Evolutionary conservation across 495 filamentous ascomycete species (phyloP).

Genomic region (Podospora bellae-mahoneyi): DNA sequence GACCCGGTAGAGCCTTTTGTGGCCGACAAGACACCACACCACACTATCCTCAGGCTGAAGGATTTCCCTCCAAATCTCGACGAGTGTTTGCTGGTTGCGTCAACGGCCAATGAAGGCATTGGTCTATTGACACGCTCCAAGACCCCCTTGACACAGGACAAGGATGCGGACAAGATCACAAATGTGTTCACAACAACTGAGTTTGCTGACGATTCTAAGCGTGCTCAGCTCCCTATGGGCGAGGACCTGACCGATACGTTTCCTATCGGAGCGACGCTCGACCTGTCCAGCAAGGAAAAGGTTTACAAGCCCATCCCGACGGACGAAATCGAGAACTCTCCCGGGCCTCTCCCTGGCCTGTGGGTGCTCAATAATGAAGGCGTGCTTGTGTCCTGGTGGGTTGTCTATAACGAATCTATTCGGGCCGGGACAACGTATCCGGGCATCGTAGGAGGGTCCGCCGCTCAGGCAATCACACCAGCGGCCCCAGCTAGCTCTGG

Average conservation of each 20-base stretch:
- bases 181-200: slow-evolving; percentile 70
- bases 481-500: slow-evolving; percentile 24
- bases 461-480: slow-evolving; percentile 31
- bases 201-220: slow-evolving; percentile 70
- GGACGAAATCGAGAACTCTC: slow-evolving; percentile 68
- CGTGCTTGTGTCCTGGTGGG: slow-evolving; percentile 80
- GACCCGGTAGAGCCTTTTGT: slow-evolving; percentile 70
- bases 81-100: slow-evolving; percentile 76
- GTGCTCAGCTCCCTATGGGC: slow-evolving; percentile 70
- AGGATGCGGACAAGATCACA: slow-evolving; percentile 55
- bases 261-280: slow-evolving; percentile 74
- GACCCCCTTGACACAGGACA: slow-evolving; percentile 57
- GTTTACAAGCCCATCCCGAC: slow-evolving; percentile 72
- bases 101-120: slow-evolving; percentile 74
- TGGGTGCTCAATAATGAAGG: slow-evolving; percentile 89
- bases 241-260: slow-evolving; percentile 64
- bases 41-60: slow-evolving; percentile 69
- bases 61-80: slow-evolving; percentile 74
- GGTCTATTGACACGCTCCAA: slow-evolving; percentile 71
- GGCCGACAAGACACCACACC: slow-evolving; percentile 64
- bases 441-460: slow-evolving; percentile 51
- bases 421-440: slow-evolving; percentile 67
- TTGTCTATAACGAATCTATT: slow-evolving; percentile 85
- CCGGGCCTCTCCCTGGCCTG: slow-evolving; percentile 78
- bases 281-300: slow-evolving; percentile 76